These are phyloP conservation scores for Hevea brasiliensis DNA, from an alignment of 345 rosid species.

Conservation along the genomic window DNA sequence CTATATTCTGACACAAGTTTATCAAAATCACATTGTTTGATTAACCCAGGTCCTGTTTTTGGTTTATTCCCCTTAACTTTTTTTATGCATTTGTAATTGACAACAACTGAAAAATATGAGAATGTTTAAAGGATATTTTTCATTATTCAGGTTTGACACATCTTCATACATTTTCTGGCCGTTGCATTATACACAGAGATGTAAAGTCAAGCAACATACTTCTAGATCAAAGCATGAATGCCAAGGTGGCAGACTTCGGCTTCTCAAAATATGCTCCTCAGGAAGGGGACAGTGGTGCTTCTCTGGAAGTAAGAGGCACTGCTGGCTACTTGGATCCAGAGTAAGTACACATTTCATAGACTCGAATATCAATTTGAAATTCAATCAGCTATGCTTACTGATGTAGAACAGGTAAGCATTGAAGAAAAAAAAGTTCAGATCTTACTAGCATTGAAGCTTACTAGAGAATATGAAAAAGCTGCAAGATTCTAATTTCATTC, in stretches of 20 bases:
- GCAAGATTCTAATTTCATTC: background rate
- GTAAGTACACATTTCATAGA: slow-evolving; percentile 34
- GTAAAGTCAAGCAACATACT: slow-evolving; percentile 77
- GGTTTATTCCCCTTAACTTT: background rate
- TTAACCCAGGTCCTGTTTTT: background rate
- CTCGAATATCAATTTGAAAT: background rate
- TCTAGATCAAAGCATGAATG: slow-evolving; percentile 66
- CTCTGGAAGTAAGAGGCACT: slow-evolving; percentile 73
- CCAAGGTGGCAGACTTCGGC: slow-evolving; percentile 72
- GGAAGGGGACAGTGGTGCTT: slow-evolving; percentile 69
- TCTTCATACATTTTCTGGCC: slow-evolving; percentile 46
- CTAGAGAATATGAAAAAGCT: background rate
- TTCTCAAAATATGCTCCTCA: slow-evolving; percentile 76
- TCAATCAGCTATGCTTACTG: background rate
- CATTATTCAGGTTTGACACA: slow-evolving; percentile 28
- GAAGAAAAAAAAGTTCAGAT: background rate
- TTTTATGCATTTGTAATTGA: background rate
- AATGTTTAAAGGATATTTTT: slow-evolving; percentile 1
- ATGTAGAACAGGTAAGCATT: background rate
- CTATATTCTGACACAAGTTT: background rate
- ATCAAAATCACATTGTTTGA: background rate
- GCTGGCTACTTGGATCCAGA: slow-evolving; percentile 80
- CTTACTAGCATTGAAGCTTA: background rate
- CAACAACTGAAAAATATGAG: background rate
- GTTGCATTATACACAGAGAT: slow-evolving; percentile 60